Conservation (phyloP, 2,329 filamentous ascomycete genomes). For the Fusarium mundagurra region DNA sequence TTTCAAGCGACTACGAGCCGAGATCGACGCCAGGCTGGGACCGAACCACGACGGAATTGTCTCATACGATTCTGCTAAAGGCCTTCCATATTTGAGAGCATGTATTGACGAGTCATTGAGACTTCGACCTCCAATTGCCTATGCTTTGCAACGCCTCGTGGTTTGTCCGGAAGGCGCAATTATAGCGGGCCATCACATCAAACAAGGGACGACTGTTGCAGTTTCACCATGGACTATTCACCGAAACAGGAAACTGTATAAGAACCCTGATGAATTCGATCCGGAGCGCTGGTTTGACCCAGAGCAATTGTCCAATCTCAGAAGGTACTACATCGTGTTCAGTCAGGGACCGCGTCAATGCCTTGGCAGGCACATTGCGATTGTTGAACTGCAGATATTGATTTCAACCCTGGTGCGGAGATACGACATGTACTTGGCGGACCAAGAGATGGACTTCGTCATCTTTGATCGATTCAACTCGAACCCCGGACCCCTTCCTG, state of each 20-base stretch:
- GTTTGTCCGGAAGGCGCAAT: not conserved
- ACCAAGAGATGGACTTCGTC: not conserved
- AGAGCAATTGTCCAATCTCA: not conserved
- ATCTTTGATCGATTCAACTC: not conserved
- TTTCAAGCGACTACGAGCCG: not conserved
- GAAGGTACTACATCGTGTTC: not conserved
- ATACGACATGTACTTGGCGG: not conserved
- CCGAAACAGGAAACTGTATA: not conserved
- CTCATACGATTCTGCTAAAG: not conserved
- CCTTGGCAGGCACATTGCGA: not conserved
- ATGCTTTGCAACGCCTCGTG: not conserved
- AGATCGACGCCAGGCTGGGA: not conserved
- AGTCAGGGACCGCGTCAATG: not conserved
- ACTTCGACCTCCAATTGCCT: not conserved
- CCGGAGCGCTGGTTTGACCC: not conserved
- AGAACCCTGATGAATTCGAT: not conserved
- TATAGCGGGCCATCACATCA: not conserved
- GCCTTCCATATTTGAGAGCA: not conserved
- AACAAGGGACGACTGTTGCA: not conserved
- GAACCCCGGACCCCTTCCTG: not conserved
- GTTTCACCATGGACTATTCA: not conserved
- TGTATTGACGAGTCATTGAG: not conserved
- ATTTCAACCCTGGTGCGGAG: not conserved
- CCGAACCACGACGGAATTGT: not conserved
- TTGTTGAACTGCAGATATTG: not conserved